Base-by-base conservation (phyloP, 441 rosid genomes). In the Populus trichocarpa region DNA sequence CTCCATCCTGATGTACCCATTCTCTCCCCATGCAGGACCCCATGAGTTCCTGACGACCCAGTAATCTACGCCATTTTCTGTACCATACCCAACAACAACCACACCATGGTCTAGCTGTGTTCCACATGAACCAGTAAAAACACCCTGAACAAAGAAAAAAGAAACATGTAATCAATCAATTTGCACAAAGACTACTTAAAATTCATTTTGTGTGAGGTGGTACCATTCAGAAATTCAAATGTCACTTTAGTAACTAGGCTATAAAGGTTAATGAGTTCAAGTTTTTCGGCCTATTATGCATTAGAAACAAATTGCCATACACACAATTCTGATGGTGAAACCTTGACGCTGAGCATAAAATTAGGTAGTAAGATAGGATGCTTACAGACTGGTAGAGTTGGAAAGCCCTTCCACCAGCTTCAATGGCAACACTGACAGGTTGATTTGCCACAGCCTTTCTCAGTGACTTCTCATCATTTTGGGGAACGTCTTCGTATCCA, bases 41-140 rank as follows among this genome's bases (percentile, higher is more conserved):
- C 99, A 93, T 4, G 98, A 95, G 67, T 93, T 93, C 84, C 83
- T 89, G 53, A 93, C 94, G 10, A 90, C 86, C 99, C 99, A 93
- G 77, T 91, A 93, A 79, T 90, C 94, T 3, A 74, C 75, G 25
- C 95, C 94, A 1, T 88, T 79, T 30, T 90, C 97, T n/a, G 92
- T 85, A 79, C 99, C 99, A 8, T 95, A 95, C 53, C 99, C 99
- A 6, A 95, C 95, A 4, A 91, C 95, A 23, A 86, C 82, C 81
- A 92, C 97, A 22, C 98, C 97, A 12, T 95, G 99, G 91, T 95
- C 95, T 68, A 95, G 83, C 46, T 82, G 80, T 1, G 93, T 90
- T 8, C 98, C 96, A 50, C 98, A 93, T n/a, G 0, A 26, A 69
- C 99, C 99, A 3, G 86, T 88, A 80, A 92, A 95, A 40, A 95